Evolutionary conservation across 139 green algal genomes (phyloP), one percentile per base, ranked within the genome.

Genomic region (Spirogloea muscicola): DNA sequence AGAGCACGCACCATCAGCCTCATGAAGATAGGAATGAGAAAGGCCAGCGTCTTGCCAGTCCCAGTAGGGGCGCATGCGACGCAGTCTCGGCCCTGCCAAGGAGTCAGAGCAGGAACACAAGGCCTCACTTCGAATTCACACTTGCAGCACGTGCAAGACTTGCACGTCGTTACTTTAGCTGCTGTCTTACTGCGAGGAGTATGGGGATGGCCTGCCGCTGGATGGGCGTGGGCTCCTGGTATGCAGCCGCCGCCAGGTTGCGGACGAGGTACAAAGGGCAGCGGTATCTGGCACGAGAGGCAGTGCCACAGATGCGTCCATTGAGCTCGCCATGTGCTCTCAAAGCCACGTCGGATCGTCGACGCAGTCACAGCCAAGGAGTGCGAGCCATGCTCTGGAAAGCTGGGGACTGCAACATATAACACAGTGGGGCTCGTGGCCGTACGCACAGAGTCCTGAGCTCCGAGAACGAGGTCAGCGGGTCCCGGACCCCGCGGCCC

Each of bases 161-260:
- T 33, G 40, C 52, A 5, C 37, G 9, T 6, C 37, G n/a, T n/a
- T n/a, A n/a, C n/a, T n/a, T n/a, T n/a, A n/a, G n/a, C n/a, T n/a
- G n/a, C n/a, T 34, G 9, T 31, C 59, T 68, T 68, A 68, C 59
- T 42, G 59, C 43, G 41, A 93, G 70, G 46, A 96, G 76, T 1
- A 81, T 63, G 0, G 92, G 89, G 13, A 95, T 86, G 9, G 88
- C 93, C 70, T 97, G 93, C n/a, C 90, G 83, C 88, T 97, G 93
- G 41, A 97, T 92, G 61, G 91, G 84, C 29, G 91, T 97, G 16
- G 92, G 92, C 1, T 89, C 64, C 1, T 34, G 33, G 68, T 88
- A 96, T 13, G 86, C 86, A 7, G 31, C 49, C 21, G 82, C 41
- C 0, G 49, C 9, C 51, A 85, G 46, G 41, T 80, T 64, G 25